Evolutionary conservation across 2,329 filamentous ascomycete species (phyloP).

Genomic region (Leptographium procerum): DNA sequence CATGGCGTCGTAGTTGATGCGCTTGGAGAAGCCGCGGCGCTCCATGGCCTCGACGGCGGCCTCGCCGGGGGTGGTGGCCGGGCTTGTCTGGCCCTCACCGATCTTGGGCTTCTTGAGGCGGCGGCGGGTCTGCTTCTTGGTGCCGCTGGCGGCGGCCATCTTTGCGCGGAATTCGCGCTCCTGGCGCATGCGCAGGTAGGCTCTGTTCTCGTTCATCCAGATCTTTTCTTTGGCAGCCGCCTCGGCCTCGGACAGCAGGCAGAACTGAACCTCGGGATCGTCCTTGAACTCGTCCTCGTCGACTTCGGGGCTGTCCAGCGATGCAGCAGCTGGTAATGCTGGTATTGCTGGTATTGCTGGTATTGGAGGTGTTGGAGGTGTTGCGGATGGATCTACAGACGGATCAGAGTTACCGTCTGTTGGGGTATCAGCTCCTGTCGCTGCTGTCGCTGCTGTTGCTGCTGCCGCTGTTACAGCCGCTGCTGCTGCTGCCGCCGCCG

Average conservation of each 20-base stretch:
- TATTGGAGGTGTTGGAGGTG: background rate
- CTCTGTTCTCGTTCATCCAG: slow-evolving; percentile 91
- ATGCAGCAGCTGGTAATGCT: slow-evolving; percentile 7
- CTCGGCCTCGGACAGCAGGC: slow-evolving; percentile 63
- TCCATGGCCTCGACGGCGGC: slow-evolving; percentile 60
- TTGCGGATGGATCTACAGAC: background rate
- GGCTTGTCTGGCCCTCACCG: slow-evolving; percentile 54
- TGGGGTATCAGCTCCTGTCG: no score
- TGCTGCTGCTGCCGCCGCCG: background rate
- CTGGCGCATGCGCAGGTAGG: slow-evolving; percentile 80
- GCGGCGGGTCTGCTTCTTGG: slow-evolving; percentile 23
- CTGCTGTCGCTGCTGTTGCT: background rate
- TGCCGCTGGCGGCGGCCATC: slow-evolving; percentile 24
- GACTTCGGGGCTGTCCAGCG: slow-evolving; percentile 53
- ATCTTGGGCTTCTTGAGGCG: slow-evolving; percentile 45
- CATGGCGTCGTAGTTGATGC: slow-evolving; percentile 62
- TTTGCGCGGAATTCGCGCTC: slow-evolving; percentile 70
- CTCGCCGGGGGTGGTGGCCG: slow-evolving; percentile 56
- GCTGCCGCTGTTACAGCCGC: background rate
- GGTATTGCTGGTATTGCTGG: slow-evolving; percentile 6
- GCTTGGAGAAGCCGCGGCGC: slow-evolving; percentile 57
- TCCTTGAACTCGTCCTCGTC: slow-evolving; percentile 76
- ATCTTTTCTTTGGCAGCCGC: slow-evolving; percentile 76
- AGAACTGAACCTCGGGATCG: slow-evolving; percentile 77
- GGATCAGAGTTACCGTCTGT: background rate